These are phyloP conservation scores for Pezicula radicicola DNA, from an alignment of 2,329 filamentous ascomycete genomes.

Conservation along the genomic window DNA sequence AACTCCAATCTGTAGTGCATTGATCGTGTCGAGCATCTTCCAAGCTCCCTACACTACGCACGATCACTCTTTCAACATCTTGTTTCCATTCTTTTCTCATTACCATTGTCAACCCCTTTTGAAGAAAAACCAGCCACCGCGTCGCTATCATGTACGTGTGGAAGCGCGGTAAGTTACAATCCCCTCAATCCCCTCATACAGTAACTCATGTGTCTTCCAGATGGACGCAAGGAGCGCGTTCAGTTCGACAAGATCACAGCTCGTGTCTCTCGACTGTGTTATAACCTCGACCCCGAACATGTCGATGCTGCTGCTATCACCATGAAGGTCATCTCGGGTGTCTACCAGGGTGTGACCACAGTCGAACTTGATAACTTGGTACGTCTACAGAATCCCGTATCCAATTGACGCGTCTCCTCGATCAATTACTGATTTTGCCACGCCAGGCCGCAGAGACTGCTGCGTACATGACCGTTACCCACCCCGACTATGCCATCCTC, in stretches of 20 bases:
- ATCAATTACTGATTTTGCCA: conserved; percentile 15
- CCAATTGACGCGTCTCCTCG: conserved; percentile 12
- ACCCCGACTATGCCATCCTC: conserved; percentile 98
- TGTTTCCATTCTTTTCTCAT: not conserved
- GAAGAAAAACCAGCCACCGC: conserved; percentile 5
- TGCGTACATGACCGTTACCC: conserved; percentile 99
- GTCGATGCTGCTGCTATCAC: conserved; percentile 98
- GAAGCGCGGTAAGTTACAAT: conserved; percentile 30
- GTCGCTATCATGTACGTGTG: conserved; percentile 30
- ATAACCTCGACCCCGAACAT: conserved; percentile 92
- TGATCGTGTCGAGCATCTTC: conserved; percentile 7
- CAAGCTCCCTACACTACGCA: conserved; percentile 2
- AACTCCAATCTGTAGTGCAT: conserved; percentile 4
- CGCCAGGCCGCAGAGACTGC: conserved; percentile 92
- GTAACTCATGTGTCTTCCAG: conserved; percentile 41
- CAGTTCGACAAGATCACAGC: conserved; percentile 99
- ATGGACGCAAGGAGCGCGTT: conserved; percentile 99
- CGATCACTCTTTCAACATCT: not conserved
- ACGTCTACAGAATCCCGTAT: conserved; percentile 36
- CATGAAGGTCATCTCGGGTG: conserved; percentile 98
- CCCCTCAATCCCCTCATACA: not conserved
- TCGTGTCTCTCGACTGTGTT: conserved; percentile 95
- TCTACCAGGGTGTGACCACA: conserved; percentile 97
- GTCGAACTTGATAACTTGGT: conserved; percentile 96
- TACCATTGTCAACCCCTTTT: conserved; percentile 8